Percentiles rank a stretch among this genome's conserved stretches.
Conservation (phyloP, 352 stramenopile species). For the Globisporangium megalacanthum region DNA sequence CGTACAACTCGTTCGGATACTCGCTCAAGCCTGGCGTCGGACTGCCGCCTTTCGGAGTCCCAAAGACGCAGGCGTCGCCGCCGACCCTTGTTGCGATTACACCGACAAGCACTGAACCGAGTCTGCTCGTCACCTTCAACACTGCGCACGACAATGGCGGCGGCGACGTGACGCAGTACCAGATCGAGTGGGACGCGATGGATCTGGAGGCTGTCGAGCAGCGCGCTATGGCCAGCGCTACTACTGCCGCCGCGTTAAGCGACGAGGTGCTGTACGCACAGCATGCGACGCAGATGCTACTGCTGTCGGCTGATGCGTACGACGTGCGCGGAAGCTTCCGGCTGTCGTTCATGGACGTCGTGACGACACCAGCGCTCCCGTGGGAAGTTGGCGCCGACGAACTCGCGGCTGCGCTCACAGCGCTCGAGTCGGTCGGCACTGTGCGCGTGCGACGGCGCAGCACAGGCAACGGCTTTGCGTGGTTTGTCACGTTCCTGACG, state of each 20-base stretch:
- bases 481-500: slow-evolving; percentile 78
- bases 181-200: slow-evolving; percentile 93
- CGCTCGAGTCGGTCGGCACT: slow-evolving; percentile 76
- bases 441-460: slow-evolving; percentile 70
- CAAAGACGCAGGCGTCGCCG: slow-evolving; percentile 69
- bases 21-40: slow-evolving; percentile 61
- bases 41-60: slow-evolving; percentile 58
- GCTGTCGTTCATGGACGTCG: slow-evolving; percentile 60
- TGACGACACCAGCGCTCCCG: slow-evolving; percentile 52
- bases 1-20: slow-evolving; percentile 93
- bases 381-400: slow-evolving; percentile 77
- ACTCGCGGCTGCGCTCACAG: slow-evolving; percentile 72
- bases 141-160: slow-evolving; percentile 76
- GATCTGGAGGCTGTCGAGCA: slow-evolving; percentile 56
- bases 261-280: slow-evolving; percentile 74
- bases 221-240: slow-evolving; percentile 22
- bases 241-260: slow-evolving; percentile 22
- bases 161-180: slow-evolving; percentile 77
- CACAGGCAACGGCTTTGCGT: slow-evolving; percentile 70
- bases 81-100: slow-evolving; percentile 47
- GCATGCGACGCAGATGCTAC: slow-evolving; percentile 87
- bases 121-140: slow-evolving; percentile 78
- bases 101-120: slow-evolving; percentile 27
- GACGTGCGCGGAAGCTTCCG: slow-evolving; percentile 86
- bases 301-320: slow-evolving; percentile 74